These are phyloP conservation scores for Trifolium pratense DNA, from an alignment of 306 rosid genomes.

Conservation along the genomic window DNA sequence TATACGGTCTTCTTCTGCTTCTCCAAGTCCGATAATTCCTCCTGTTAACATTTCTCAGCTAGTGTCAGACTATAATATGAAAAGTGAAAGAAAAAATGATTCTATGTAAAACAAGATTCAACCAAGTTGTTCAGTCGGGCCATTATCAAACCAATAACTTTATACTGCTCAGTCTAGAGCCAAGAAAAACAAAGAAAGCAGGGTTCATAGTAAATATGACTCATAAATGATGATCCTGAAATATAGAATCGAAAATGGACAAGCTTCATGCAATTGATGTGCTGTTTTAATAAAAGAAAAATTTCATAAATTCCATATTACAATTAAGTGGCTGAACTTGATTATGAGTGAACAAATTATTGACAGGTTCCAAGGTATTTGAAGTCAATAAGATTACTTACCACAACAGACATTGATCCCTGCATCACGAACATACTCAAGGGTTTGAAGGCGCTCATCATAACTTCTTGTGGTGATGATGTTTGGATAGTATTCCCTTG, in stretches of 20 bases:
- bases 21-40: slow-evolving; percentile 97
- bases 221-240: slow-evolving; percentile 8
- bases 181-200: background rate
- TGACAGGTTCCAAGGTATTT: slow-evolving; percentile 15
- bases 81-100: background rate
- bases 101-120: background rate
- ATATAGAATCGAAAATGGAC: background rate
- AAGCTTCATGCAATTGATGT: background rate
- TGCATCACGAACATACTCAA: slow-evolving; percentile 90
- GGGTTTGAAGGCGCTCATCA: slow-evolving; percentile 92
- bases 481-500: slow-evolving; percentile 95
- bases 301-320: slow-evolving; percentile 1
- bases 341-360: background rate
- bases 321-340: slow-evolving; percentile 17
- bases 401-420: slow-evolving; percentile 97
- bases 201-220: slow-evolving; percentile 5
- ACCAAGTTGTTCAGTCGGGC: background rate
- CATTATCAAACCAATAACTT: slow-evolving; percentile 11
- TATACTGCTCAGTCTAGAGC: slow-evolving; percentile 12
- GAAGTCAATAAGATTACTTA: slow-evolving; percentile 45
- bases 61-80: slow-evolving; percentile 29
- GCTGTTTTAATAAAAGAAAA: slow-evolving; percentile 22
- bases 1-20: slow-evolving; percentile 93
- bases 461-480: slow-evolving; percentile 88
- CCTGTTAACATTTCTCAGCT: slow-evolving; percentile 56